These are phyloP conservation scores for Pseudogymnoascus destructans DNA, from an alignment of 2,329 filamentous ascomycete genomes.

Conservation along the genomic window DNA sequence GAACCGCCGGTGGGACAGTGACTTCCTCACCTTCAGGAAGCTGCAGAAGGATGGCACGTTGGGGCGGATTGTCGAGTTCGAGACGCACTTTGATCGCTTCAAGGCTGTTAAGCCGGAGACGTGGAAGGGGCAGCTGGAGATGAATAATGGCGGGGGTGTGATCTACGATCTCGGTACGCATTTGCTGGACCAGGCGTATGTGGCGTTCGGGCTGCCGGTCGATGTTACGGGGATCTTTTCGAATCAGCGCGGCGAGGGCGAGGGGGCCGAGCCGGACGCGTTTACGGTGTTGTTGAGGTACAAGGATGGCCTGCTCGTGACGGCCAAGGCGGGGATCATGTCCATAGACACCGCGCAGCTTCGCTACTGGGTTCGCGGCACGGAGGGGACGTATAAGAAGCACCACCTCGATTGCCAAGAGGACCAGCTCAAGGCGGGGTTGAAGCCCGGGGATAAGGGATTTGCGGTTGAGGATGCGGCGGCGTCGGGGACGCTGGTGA, in stretches of 20 bases:
- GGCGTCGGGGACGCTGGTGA: constrained; percentile 45
- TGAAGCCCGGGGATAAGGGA: constrained; percentile 43
- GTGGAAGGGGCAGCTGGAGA: constrained; percentile 54
- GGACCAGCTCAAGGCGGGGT: constrained; percentile 53
- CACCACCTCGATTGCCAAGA: constrained; percentile 60
- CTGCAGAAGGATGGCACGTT: constrained; percentile 46
- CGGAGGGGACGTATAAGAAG: constrained; percentile 65
- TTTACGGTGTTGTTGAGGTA: constrained; percentile 57
- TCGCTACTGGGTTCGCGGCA: constrained; percentile 65
- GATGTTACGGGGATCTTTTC: constrained; percentile 54
- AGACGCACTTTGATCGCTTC: constrained; percentile 71
- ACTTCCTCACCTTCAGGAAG: constrained; percentile 57
- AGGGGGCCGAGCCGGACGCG: constrained; percentile 38
- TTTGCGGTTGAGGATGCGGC: constrained; percentile 53
- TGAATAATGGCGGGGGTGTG: constrained; percentile 50
- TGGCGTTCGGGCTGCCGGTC: constrained; percentile 55
- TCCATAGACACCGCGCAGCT: constrained; percentile 57
- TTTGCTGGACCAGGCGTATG: constrained; percentile 61
- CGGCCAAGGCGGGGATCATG: constrained; percentile 55
- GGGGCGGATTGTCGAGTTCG: constrained; percentile 63
- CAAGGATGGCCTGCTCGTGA: constrained; percentile 45
- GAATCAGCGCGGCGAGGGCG: constrained; percentile 45
- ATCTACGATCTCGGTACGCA: constrained; percentile 67
- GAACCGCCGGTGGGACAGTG: constrained; percentile 56
- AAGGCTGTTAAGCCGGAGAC: constrained; percentile 42